Conservation (phyloP, 179 eudicot genomes). For the Sideroxylon spinosum region DNA sequence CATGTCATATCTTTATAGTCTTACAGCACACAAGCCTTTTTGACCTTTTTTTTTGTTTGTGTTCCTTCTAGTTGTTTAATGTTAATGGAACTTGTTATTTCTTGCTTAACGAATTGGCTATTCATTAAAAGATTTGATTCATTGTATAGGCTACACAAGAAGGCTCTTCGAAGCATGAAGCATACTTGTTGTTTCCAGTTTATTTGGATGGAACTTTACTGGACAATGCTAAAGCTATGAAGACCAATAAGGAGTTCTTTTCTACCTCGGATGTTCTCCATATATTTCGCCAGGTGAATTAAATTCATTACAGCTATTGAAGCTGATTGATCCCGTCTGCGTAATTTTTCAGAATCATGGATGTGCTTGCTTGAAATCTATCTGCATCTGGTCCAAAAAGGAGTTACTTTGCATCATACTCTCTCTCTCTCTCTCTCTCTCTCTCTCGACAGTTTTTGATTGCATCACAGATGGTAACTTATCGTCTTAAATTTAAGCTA, state of each 20-base stretch:
- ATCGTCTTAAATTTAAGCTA: not conserved
- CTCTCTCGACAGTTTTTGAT: not conserved
- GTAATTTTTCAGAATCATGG: not conserved
- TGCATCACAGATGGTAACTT: not conserved
- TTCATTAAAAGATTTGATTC: slow-evolving; percentile 1
- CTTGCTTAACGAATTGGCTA: not conserved
- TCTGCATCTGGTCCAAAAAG: not conserved
- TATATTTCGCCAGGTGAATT: slow-evolving; percentile 78
- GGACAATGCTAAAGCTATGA: slow-evolving; percentile 67
- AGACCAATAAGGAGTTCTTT: slow-evolving; percentile 73
- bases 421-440: not conserved
- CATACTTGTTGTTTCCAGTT: slow-evolving; percentile 86
- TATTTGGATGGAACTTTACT: slow-evolving; percentile 91
- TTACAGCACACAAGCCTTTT: not conserved
- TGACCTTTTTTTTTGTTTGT: not conserved
- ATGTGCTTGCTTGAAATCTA: not conserved
- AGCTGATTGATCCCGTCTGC: slow-evolving; percentile 4
- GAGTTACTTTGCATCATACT: not conserved
- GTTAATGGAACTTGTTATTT: not conserved
- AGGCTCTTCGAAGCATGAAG: slow-evolving; percentile 84
- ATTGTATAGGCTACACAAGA: slow-evolving; percentile 33
- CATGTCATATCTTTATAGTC: not conserved
- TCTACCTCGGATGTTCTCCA: slow-evolving; percentile 80
- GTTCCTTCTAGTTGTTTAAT: not conserved
- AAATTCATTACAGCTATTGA: slow-evolving; percentile 2